These are phyloP conservation scores for Leccinum broughii DNA, from an alignment of 768 basidiomycete genomes.

Conservation along the genomic window DNA sequence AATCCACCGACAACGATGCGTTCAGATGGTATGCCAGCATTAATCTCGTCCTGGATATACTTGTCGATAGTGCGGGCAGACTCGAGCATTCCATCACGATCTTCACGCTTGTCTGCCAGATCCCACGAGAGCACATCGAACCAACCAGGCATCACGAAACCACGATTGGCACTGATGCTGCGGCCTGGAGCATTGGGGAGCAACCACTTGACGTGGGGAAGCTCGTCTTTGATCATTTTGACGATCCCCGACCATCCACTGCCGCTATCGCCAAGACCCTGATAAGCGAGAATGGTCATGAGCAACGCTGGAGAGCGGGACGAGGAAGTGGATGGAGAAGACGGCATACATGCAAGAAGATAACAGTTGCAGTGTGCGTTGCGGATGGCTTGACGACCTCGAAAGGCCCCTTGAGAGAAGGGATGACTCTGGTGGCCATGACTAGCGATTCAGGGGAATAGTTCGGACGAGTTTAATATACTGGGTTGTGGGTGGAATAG, in stretches of 20 bases:
- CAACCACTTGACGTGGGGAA: constrained; percentile 86
- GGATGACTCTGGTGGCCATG: constrained; percentile 24
- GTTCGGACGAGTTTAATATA: background rate
- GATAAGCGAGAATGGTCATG: constrained; percentile 2
- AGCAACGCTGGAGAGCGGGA: constrained; percentile 6
- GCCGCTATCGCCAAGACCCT: constrained; percentile 80
- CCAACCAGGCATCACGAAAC: constrained; percentile 71
- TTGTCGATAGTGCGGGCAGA: constrained; percentile 61
- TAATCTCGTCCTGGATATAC: constrained; percentile 74
- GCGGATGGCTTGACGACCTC: constrained; percentile 53
- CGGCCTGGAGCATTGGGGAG: constrained; percentile 42
- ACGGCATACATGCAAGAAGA: constrained; percentile 80
- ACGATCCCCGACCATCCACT: constrained; percentile 78
- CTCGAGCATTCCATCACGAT: constrained; percentile 57
- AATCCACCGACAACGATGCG: constrained; percentile 88
- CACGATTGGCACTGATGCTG: constrained; percentile 77
- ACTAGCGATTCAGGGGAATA: background rate
- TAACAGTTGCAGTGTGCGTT: constrained; percentile 82
- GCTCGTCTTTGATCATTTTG: constrained; percentile 56
- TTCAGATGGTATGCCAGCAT: constrained; percentile 62
- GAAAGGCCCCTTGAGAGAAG: constrained; percentile 30
- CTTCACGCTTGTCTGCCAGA: constrained; percentile 57
- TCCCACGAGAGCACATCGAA: constrained; percentile 76
- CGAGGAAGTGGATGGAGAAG: background rate
- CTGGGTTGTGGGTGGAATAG: background rate